Evolutionary conservation across 2,329 filamentous ascomycete genomes (phyloP).

Genomic region (Chrysosporium keratinophilum): DNA sequence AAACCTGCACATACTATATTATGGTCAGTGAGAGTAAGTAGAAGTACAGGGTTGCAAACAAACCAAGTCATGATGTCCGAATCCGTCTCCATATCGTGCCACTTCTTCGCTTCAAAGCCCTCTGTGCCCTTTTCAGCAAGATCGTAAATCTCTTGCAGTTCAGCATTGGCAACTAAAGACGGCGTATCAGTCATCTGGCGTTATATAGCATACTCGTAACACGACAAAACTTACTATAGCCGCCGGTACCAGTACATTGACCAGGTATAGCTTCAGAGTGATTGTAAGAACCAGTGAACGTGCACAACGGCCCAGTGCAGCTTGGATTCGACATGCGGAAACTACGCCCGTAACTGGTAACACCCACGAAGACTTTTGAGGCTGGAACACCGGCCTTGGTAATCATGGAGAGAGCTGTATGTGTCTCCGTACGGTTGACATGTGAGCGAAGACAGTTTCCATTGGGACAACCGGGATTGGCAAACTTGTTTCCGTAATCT

Average conservation of each 20-base stretch:
- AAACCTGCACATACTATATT: not conserved
- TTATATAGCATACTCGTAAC: too few relatives aligned
- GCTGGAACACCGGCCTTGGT: slow-evolving; percentile 31
- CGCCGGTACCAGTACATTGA: slow-evolving; percentile 29
- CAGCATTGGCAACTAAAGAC: slow-evolving; percentile 30
- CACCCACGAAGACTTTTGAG: slow-evolving; percentile 27
- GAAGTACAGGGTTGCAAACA: not conserved
- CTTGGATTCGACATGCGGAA: slow-evolving; percentile 27
- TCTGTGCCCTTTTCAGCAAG: slow-evolving; percentile 4
- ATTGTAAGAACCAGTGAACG: slow-evolving; percentile 22
- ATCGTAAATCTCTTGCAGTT: slow-evolving; percentile 28
- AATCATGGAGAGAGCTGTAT: slow-evolving; percentile 27
- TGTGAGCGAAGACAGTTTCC: slow-evolving; percentile 30
- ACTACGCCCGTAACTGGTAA: slow-evolving; percentile 29
- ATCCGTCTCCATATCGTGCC: not conserved
- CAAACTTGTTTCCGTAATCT: slow-evolving; percentile 21
- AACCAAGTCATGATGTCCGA: slow-evolving; percentile 7
- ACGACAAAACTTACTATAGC: slow-evolving; percentile 25
- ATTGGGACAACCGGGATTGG: slow-evolving; percentile 18
- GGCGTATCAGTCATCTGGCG: too few relatives aligned
- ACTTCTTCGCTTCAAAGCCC: not conserved
- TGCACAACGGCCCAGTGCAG: slow-evolving; percentile 27
- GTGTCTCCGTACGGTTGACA: slow-evolving; percentile 34
- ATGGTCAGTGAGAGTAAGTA: not conserved
- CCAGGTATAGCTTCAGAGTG: slow-evolving; percentile 25